Evolutionary conservation across 192 early-diverging fungal genomes (phyloP).

Genomic region (Oehlia diaphana): DNA sequence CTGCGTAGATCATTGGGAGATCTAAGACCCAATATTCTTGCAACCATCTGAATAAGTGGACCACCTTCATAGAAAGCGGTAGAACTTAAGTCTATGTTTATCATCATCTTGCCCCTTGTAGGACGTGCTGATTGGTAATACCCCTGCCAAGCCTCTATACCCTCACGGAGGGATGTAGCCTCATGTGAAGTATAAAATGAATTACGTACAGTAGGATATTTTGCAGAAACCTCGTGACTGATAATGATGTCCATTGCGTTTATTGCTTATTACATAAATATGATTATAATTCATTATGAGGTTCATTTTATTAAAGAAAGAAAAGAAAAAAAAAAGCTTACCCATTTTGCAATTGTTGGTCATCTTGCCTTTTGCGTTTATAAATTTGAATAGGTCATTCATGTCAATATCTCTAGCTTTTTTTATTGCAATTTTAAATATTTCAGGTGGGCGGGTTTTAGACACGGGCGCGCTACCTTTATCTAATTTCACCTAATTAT

Average conservation of each 20-base stretch:
- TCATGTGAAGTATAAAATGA: conserved; percentile 85
- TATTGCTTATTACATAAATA: conserved; percentile 37
- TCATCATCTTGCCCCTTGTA: conserved; percentile 50
- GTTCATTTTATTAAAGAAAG: neutral
- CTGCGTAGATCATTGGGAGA: conserved; percentile 58
- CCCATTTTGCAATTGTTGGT: conserved; percentile 40
- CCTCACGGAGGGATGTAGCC: conserved; percentile 51
- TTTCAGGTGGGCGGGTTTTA: conserved; percentile 41
- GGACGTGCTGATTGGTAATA: conserved; percentile 84
- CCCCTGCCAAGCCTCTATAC: conserved; percentile 91
- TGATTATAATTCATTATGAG: neutral
- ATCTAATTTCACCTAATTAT: conserved; percentile 40
- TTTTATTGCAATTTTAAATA: conserved; percentile 64
- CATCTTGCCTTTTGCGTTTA: conserved; percentile 42
- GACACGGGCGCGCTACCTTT: conserved; percentile 33
- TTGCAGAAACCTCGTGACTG: conserved; percentile 68
- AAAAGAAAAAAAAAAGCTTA: neutral
- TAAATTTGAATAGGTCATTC: conserved; percentile 56
- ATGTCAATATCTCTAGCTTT: conserved; percentile 64
- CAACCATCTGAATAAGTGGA: conserved; percentile 40
- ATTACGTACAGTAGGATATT: conserved; percentile 75
- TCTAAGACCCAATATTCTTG: conserved; percentile 20
- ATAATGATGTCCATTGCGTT: conserved; percentile 79
- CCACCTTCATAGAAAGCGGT: conserved; percentile 67
- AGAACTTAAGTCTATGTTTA: conserved; percentile 69